These are phyloP conservation scores for Pleurotus ostreatus DNA, from an alignment of 768 basidiomycete genomes.

Conservation along the genomic window DNA sequence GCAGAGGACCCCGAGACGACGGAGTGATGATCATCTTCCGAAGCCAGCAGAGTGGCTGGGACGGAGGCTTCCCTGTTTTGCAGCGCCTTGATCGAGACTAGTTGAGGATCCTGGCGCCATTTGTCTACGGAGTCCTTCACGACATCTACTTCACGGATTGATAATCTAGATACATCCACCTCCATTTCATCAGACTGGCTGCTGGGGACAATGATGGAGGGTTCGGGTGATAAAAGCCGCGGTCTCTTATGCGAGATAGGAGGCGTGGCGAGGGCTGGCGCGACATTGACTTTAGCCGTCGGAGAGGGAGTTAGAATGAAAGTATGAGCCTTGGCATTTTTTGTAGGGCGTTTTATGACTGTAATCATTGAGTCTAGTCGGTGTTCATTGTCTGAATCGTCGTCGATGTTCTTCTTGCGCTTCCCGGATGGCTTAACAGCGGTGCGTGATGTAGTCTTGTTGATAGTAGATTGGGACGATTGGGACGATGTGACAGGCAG, in stretches of 20 bases:
- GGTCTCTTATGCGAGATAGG: constrained; percentile 28
- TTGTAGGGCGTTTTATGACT: constrained; percentile 20
- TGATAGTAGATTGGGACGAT: neutral
- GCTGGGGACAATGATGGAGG: constrained; percentile 42
- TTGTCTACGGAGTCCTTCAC: constrained; percentile 34
- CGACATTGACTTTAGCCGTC: neutral
- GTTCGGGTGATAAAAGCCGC: constrained; percentile 30
- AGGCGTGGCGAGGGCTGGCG: constrained; percentile 7
- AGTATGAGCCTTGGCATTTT: neutral
- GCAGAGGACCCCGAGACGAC: constrained; percentile 18
- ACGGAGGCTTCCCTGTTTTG: constrained; percentile 1
- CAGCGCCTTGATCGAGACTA: neutral
- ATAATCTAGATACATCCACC: constrained; percentile 28
- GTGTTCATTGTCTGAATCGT: constrained; percentile 29
- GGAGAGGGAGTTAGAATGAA: constrained; percentile 1
- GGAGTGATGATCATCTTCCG: constrained; percentile 16
- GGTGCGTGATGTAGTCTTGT: neutral
- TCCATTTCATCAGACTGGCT: constrained; percentile 70
- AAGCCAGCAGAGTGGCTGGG: constrained; percentile 13
- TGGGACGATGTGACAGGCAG: neutral
- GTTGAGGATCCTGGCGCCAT: constrained; percentile 32
- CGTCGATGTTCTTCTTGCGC: constrained; percentile 32
- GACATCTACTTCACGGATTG: constrained; percentile 19
- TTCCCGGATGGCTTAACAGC: constrained; percentile 9
- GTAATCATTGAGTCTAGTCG: constrained; percentile 21